These are phyloP conservation scores for Chaetomium sp. DNA, from an alignment of 2,329 filamentous ascomycete genomes.

Conservation along the genomic window DNA sequence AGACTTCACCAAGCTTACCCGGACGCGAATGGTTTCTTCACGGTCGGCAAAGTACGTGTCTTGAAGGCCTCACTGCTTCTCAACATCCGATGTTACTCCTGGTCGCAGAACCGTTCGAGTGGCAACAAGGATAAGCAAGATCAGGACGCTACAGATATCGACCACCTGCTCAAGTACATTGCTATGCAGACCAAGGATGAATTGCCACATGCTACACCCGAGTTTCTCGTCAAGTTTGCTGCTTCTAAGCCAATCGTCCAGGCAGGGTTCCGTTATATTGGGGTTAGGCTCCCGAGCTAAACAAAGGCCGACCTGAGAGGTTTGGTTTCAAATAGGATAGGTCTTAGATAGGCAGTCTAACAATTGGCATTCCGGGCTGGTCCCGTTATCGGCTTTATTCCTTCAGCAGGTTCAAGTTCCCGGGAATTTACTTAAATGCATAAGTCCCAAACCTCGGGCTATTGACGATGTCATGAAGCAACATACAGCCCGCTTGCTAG, in stretches of 20 bases:
- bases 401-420: too few relatives aligned
- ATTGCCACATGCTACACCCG: neutral
- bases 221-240: neutral
- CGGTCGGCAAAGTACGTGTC: neutral
- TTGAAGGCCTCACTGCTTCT: neutral
- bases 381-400: neutral
- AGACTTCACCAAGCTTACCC: neutral
- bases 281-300: neutral
- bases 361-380: neutral
- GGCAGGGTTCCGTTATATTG: neutral
- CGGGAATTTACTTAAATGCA: too few relatives aligned
- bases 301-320: neutral
- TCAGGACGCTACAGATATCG: neutral
- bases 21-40: neutral
- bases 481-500: too few relatives aligned
- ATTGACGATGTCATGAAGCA: too few relatives aligned
- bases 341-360: neutral
- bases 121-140: neutral
- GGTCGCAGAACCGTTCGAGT: neutral
- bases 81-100: neutral
- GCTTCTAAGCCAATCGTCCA: conserved; percentile 1
- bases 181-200: neutral
- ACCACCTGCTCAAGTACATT: neutral
- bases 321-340: too few relatives aligned
- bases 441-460: too few relatives aligned